phyloP scores from a whole-genome alignment of 2,329 filamentous ascomycete genomes.

The Hypoxylon sp. region DNA sequence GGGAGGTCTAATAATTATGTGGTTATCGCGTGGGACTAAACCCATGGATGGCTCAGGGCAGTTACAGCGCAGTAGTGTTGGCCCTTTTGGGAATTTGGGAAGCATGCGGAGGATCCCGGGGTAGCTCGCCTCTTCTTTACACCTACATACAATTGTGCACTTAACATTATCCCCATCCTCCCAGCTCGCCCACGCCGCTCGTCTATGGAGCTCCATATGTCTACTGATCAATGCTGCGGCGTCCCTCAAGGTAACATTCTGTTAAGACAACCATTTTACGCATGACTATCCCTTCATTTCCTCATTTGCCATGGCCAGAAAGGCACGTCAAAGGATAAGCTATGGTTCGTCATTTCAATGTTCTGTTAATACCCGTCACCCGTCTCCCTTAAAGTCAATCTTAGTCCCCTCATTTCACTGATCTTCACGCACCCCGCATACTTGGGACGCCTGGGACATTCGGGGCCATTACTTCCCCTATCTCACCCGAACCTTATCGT shows the following conservation, averaged over 20 bases:
- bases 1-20: background rate
- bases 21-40: background rate
- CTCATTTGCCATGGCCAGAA: slow-evolving; percentile 69
- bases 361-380: slow-evolving; percentile 20
- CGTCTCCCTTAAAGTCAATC: slow-evolving; percentile 19
- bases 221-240: slow-evolving; percentile 15
- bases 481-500: slow-evolving; percentile 14
- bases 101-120: background rate
- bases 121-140: background rate
- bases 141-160: background rate
- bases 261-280: slow-evolving; percentile 28
- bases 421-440: slow-evolving; percentile 50
- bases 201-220: slow-evolving; percentile 16
- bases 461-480: slow-evolving; percentile 6
- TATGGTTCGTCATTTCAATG: slow-evolving; percentile 66
- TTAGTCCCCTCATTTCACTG: slow-evolving; percentile 33
- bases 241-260: slow-evolving; percentile 28
- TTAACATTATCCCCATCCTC: slow-evolving; percentile 8
- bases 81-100: slow-evolving; percentile 2
- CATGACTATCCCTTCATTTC: slow-evolving; percentile 37
- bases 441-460: slow-evolving; percentile 31
- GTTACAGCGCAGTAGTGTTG: slow-evolving; percentile 4
- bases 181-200: slow-evolving; percentile 3
- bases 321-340: slow-evolving; percentile 76
- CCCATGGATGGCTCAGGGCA: slow-evolving; percentile 6